Base-by-base conservation (phyloP, 805 yeast genomes). In the Maudiozyma barnettii region DNA sequence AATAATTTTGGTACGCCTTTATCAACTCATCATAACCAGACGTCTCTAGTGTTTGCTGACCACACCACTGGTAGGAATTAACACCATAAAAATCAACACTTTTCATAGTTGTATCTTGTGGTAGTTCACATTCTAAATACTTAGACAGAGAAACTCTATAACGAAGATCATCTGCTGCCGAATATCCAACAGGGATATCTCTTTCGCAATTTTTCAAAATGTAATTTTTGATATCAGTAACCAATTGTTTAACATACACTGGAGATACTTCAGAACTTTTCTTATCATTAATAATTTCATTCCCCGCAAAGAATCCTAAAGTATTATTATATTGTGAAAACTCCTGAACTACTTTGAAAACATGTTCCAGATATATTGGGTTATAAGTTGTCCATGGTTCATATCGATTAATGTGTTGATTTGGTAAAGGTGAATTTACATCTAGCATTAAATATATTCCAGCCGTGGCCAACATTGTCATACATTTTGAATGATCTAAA, bases 31-130 rank as follows among this genome's bases (percentile, higher is more conserved):
- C 72, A 56, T 81, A 84, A 0, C 96, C 97, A 55, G 95, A 83
- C 1, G 86, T 72, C 50, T 78, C 69, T 61, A 88, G 81, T 0
- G 93, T 84, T 63, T 88, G 96, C 43, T 79, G 76, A 2, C 98
- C 98, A 70, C 98, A 93, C 98, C 98, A 91, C 51, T 88, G 84
- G 67, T 93, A 93, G 45, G 95, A 87, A 71, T 93, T 91, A 62
- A 91, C 78, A 13, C 97, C 99, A 65, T 84, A 89, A 72, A 91
- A 89, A 60, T 91, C 98, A 16, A 83, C 81, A 30, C 63, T 53
- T 2, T 12, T 23, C 21, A 81, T 65, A 44, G 80, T 83, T 2
- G 60, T 53, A 0, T 74, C 66, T 14, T 67, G 65, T 2, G 57
- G 60, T 2, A 72, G 72, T 19, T 77, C 79, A 58, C 97, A 90